Conservation (phyloP, 225 moss, liverwort and hornwort genomes). For the Physcomitrellopsis africana region DNA sequence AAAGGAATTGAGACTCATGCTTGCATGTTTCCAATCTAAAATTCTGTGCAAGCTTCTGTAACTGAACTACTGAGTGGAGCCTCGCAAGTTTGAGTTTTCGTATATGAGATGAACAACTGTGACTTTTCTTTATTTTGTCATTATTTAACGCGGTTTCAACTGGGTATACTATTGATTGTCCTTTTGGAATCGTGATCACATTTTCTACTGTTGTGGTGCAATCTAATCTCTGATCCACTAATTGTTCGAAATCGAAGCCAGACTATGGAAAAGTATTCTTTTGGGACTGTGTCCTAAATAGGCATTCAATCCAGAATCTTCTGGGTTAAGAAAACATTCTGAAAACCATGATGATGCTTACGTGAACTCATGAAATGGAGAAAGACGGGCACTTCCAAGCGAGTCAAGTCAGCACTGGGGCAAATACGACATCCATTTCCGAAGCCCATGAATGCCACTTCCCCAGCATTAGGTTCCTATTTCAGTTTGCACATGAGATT, state of each 20-base stretch:
- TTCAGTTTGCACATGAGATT: neutral
- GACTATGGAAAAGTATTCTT: neutral
- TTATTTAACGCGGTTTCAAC: no score
- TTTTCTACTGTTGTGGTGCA: no score
- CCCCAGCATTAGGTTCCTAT: constrained; percentile 44
- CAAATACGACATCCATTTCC: constrained; percentile 59
- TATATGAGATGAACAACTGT: no score
- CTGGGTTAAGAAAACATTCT: neutral
- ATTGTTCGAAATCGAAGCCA: neutral
- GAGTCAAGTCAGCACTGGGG: constrained; percentile 59
- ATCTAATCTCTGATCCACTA: no score
- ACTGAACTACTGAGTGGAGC: no score
- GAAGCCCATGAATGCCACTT: constrained; percentile 51
- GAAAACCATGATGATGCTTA: constrained; percentile 21
- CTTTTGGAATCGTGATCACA: no score
- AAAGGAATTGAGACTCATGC: no score
- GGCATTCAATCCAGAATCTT: constrained; percentile 30
- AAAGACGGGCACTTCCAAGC: constrained; percentile 59
- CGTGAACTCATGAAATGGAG: constrained; percentile 60
- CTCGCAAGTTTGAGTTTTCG: no score
- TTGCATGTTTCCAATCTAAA: no score
- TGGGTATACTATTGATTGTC: no score
- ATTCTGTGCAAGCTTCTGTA: no score
- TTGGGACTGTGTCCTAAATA: constrained; percentile 30
- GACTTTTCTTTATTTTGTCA: no score